Percentiles rank a stretch among this genome's conserved stretches.
Evolutionary conservation across 306 rosid genomes (phyloP).

Genomic region (Abrus precatorius): DNA sequence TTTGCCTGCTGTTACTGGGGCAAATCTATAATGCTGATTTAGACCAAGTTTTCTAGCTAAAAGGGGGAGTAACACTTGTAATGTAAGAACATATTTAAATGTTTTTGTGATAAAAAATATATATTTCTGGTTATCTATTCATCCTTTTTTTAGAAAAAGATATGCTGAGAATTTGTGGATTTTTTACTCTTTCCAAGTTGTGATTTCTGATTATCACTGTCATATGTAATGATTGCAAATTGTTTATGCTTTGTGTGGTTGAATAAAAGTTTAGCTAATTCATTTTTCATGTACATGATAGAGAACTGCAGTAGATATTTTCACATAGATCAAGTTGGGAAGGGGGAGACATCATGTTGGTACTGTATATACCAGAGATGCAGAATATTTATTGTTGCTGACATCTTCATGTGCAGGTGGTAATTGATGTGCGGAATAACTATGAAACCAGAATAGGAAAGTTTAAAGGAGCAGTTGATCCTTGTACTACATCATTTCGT

Average conservation of each 20-base stretch:
- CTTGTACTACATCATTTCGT: constrained; percentile 79
- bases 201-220: constrained; percentile 15
- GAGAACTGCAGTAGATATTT: constrained; percentile 11
- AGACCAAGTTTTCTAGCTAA: not conserved
- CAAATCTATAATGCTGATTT: not conserved
- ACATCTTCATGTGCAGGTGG: constrained; percentile 64
- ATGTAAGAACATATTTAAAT: not conserved
- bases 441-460: constrained; percentile 95
- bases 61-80: not conserved
- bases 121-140: not conserved
- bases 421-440: constrained; percentile 88
- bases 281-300: not conserved
- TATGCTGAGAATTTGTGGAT: not conserved
- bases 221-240: constrained; percentile 27
- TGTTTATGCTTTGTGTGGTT: constrained; percentile 18
- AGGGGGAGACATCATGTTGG: not conserved
- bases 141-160: not conserved
- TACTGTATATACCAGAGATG: constrained; percentile 30
- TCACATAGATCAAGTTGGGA: not conserved
- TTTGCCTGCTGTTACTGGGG: constrained; percentile 1
- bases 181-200: not conserved
- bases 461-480: constrained; percentile 95
- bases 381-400: constrained; percentile 22
- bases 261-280: constrained; percentile 1
- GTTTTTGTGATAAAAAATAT: not conserved